Evolutionary conservation across 163 green algal species (phyloP).

Genomic region (Picocystis sp.): DNA sequence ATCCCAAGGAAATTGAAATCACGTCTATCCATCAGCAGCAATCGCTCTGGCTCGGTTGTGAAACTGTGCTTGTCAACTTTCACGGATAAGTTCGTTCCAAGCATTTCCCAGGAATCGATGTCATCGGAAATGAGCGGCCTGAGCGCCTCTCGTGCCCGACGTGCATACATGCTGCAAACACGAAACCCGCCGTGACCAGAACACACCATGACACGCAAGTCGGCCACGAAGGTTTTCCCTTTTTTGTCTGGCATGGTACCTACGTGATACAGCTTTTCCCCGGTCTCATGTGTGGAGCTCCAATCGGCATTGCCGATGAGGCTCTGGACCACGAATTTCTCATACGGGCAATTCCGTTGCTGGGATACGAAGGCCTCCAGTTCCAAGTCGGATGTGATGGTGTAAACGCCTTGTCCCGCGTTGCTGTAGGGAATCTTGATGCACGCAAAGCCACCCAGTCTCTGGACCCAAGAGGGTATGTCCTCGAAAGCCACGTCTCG

Average conservation of each 20-base stretch:
- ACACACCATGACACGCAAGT: slow-evolving; percentile 13
- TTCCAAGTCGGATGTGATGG: slow-evolving; percentile 13
- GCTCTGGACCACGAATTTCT: slow-evolving; percentile 17
- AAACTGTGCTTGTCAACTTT: slow-evolving; percentile 18
- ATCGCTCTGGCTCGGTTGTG: slow-evolving; percentile 21
- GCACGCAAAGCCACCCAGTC: slow-evolving; percentile 13
- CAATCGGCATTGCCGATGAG: slow-evolving; percentile 16
- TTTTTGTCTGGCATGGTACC: slow-evolving; percentile 16
- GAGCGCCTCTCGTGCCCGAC: slow-evolving; percentile 15
- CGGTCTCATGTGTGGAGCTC: slow-evolving; percentile 8
- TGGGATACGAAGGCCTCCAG: slow-evolving; percentile 16
- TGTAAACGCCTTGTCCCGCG: slow-evolving; percentile 15
- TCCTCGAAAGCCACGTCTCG: slow-evolving; percentile 16
- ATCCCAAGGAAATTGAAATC: slow-evolving; percentile 24
- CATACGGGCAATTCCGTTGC: slow-evolving; percentile 11
- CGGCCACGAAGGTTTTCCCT: slow-evolving; percentile 15
- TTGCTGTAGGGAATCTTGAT: slow-evolving; percentile 19
- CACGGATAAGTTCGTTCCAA: slow-evolving; percentile 23
- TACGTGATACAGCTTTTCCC: slow-evolving; percentile 13
- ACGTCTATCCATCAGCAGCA: slow-evolving; percentile 24
- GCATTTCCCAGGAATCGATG: slow-evolving; percentile 22
- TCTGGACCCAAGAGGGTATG: slow-evolving; percentile 13
- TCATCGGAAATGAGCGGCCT: slow-evolving; percentile 13
- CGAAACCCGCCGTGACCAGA: slow-evolving; percentile 13
- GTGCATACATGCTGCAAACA: slow-evolving; percentile 15